Evolutionary conservation across 495 filamentous ascomycete species (phyloP).

Genomic region (Filosporella fistucella): DNA sequence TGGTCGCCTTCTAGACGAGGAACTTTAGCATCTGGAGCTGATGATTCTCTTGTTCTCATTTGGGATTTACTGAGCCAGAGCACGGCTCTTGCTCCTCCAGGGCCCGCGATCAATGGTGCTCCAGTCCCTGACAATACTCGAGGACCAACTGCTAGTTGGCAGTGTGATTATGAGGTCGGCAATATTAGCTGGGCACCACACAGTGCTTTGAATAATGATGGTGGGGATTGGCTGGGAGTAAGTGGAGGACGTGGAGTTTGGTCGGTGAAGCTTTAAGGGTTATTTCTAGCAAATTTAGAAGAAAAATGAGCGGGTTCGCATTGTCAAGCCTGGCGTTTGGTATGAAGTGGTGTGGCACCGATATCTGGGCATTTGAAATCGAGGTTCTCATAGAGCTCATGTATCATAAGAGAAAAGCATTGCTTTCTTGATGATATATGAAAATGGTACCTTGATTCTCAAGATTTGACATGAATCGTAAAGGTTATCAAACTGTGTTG

Average conservation of each 20-base stretch:
- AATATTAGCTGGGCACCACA: constrained; percentile 94
- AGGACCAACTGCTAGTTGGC: constrained; percentile 80
- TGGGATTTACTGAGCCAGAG: constrained; percentile 86
- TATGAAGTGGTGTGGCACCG: constrained; percentile 5
- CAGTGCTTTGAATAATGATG: constrained; percentile 63
- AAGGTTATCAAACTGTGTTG: too few relatives aligned
- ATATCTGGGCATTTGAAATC: constrained; percentile 19
- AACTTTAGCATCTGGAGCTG: constrained; percentile 84
- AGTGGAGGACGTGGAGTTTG: constrained; percentile 87
- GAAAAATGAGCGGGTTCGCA: constrained; percentile 17
- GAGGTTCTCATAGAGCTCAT: constrained; percentile 9
- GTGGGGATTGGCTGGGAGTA: constrained; percentile 91
- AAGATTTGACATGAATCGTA: too few relatives aligned
- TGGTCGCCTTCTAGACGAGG: constrained; percentile 89
- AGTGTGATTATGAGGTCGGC: constrained; percentile 92
- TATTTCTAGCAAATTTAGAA: constrained; percentile 12
- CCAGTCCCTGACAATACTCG: constrained; percentile 51
- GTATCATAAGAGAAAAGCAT: constrained; percentile 17
- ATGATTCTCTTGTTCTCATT: constrained; percentile 84
- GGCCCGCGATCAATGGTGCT: constrained; percentile 38
- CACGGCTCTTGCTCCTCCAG: constrained; percentile 43
- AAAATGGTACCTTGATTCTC: too few relatives aligned
- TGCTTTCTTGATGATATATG: constrained; percentile 6
- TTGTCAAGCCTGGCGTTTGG: constrained; percentile 22
- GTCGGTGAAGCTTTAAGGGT: constrained; percentile 67